Evolutionary conservation across 2,329 filamentous ascomycete genomes (phyloP).

Genomic region (Tolypocladium pustulatum): DNA sequence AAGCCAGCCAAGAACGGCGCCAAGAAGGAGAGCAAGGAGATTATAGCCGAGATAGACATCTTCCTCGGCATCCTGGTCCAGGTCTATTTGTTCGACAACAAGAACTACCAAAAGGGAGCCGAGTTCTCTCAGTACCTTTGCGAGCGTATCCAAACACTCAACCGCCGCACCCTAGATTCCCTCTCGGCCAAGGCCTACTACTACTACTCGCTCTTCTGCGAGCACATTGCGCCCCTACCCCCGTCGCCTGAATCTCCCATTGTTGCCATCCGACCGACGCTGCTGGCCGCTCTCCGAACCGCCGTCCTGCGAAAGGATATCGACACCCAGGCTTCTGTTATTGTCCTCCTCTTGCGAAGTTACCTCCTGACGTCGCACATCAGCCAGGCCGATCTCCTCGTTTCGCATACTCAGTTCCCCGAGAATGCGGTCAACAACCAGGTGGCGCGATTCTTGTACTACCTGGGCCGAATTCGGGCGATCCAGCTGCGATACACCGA

Average conservation of each 20-base stretch:
- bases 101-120: conserved; percentile 68
- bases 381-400: conserved; percentile 87
- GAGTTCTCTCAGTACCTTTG: conserved; percentile 77
- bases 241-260: conserved; percentile 83
- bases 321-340: conserved; percentile 94
- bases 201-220: conserved; percentile 93
- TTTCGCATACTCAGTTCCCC: conserved; percentile 93
- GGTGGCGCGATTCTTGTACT: conserved; percentile 94
- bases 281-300: conserved; percentile 82
- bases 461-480: conserved; percentile 88
- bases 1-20: conserved; percentile 43
- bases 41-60: conserved; percentile 77
- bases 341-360: conserved; percentile 87
- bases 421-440: conserved; percentile 94
- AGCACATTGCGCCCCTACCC: conserved; percentile 77
- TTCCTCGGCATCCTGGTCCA: conserved; percentile 81
- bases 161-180: conserved; percentile 88
- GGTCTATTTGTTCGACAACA: conserved; percentile 80
- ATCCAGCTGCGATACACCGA: conserved; percentile 97
- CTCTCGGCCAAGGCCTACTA: conserved; percentile 95
- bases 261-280: conserved; percentile 72
- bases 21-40: conserved; percentile 63
- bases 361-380: conserved; percentile 96
- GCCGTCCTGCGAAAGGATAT: conserved; percentile 95
- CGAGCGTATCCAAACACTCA: conserved; percentile 76